Evolutionary conservation across 805 yeast genomes (phyloP).

Genomic region (Kazachstania africana): DNA sequence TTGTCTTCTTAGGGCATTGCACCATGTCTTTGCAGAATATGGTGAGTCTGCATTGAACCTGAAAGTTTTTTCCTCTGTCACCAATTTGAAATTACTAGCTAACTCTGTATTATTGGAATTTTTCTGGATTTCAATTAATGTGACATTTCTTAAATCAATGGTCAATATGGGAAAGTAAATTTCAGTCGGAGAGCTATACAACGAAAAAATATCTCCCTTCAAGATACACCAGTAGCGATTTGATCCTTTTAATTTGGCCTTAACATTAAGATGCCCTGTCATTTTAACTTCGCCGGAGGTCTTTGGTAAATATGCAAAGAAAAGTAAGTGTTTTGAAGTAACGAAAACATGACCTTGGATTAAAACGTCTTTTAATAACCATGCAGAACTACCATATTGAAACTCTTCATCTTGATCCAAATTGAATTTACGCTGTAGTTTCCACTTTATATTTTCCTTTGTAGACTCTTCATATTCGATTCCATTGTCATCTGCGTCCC

Average conservation of each 20-base stretch:
- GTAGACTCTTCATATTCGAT: not conserved
- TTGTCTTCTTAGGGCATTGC: conserved; percentile 56
- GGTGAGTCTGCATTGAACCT: conserved; percentile 63
- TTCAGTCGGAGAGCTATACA: conserved; percentile 63
- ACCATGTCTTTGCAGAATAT: conserved; percentile 73
- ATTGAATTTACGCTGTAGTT: conserved; percentile 23
- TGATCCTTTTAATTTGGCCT: conserved; percentile 16
- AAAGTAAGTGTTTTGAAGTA: conserved; percentile 52
- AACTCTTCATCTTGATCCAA: conserved; percentile 46
- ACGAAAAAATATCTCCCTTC: conserved; percentile 52
- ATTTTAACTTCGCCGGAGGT: conserved; percentile 29
- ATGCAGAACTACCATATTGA: conserved; percentile 54
- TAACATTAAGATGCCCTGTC: conserved; percentile 41
- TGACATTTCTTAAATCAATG: conserved; percentile 57
- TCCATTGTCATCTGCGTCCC: not conserved
- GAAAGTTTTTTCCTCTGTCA: conserved; percentile 46
- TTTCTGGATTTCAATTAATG: conserved; percentile 40
- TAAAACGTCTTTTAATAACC: conserved; percentile 74
- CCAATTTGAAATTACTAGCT: conserved; percentile 43
- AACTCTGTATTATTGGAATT: conserved; percentile 2
- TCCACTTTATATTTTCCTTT: conserved; percentile 1
- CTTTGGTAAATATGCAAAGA: conserved; percentile 70
- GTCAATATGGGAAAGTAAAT: conserved; percentile 74
- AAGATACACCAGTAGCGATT: conserved; percentile 71
- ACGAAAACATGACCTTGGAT: conserved; percentile 77